phyloP scores from a whole-genome alignment of 139 green algal species.

The Closterium sp. region DNA sequence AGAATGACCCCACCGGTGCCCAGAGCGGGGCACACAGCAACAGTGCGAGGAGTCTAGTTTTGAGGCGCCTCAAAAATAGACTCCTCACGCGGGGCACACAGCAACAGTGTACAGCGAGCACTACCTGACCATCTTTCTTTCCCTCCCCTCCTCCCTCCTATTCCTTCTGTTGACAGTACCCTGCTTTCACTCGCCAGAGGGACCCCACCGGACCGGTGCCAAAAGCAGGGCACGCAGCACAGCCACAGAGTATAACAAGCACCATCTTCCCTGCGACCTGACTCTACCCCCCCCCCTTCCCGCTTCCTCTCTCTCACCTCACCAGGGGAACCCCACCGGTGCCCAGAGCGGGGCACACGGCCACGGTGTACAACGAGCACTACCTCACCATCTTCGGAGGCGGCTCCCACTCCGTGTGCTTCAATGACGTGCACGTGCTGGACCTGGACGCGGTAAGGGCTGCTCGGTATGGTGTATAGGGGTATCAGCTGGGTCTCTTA shows the following conservation, averaged over 20 bases:
- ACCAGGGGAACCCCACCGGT: conserved; percentile 50
- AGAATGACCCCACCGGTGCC: conserved; percentile 55
- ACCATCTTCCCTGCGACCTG: no score
- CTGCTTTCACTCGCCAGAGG: conserved; percentile 36
- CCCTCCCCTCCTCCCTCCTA: conserved; percentile 55
- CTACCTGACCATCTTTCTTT: no score
- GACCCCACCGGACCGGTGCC: conserved; percentile 45
- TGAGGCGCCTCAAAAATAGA: no score
- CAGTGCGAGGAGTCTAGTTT: no score
- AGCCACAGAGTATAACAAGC: conserved; percentile 56
- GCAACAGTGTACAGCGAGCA: conserved; percentile 59
- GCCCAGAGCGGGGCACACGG: conserved; percentile 67
- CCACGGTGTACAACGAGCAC: conserved; percentile 57
- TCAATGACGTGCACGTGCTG: conserved; percentile 77
- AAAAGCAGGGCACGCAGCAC: conserved; percentile 72
- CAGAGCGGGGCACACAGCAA: no score
- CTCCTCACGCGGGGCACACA: conserved; percentile 72
- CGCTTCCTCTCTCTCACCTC: background rate
- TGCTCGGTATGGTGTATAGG: no score
- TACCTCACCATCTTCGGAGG: conserved; percentile 74
- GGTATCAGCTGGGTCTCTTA: no score
- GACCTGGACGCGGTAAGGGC: conserved; percentile 75
- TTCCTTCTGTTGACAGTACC: conserved; percentile 60
- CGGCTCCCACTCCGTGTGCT: conserved; percentile 82
- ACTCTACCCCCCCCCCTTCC: no score